Percentiles rank a stretch among this genome's conserved stretches.
phyloP scores from a whole-genome alignment of 1,284 basidiomycete genomes.

The Phenoliferia sp. region DNA sequence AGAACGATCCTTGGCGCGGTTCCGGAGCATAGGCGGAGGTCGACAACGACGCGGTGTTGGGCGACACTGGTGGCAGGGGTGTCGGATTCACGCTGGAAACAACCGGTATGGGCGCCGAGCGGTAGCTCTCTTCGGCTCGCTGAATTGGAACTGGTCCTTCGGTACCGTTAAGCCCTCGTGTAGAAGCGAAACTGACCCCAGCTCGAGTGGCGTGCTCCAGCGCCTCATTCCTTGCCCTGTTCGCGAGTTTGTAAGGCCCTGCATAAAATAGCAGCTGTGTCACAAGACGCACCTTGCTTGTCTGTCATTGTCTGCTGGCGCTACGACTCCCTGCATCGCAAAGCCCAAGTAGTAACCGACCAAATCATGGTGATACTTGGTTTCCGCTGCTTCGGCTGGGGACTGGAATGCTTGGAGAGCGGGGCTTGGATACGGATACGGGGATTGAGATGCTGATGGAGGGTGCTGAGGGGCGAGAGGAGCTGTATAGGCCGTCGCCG shows the following conservation, averaged over 20 bases:
- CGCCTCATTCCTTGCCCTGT: conserved; percentile 23
- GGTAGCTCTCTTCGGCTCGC: background rate
- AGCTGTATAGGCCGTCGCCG: background rate
- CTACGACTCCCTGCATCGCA: conserved; percentile 22
- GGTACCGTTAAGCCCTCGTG: conserved; percentile 1
- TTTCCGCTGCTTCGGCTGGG: background rate
- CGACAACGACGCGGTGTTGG: background rate
- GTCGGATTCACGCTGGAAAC: background rate
- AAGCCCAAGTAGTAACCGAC: conserved; percentile 28
- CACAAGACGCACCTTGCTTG: conserved; percentile 6
- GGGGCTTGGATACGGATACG: background rate
- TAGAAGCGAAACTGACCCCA: background rate
- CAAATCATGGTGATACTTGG: conserved; percentile 14
- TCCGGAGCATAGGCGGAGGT: background rate
- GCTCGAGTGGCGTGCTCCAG: conserved; percentile 17
- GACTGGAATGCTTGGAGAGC: background rate
- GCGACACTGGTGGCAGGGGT: background rate
- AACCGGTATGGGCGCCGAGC: background rate
- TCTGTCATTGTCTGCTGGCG: conserved; percentile 9
- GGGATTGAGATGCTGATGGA: background rate
- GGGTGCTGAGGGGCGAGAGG: background rate
- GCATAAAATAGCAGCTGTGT: too few relatives aligned
- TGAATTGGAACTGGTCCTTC: background rate
- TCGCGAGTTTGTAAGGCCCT: too few relatives aligned
- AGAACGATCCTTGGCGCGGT: background rate